Evolutionary conservation across 345 rosid species (phyloP), one percentile per base, ranked within the genome.

Genomic region (Corchorus olitorius): DNA sequence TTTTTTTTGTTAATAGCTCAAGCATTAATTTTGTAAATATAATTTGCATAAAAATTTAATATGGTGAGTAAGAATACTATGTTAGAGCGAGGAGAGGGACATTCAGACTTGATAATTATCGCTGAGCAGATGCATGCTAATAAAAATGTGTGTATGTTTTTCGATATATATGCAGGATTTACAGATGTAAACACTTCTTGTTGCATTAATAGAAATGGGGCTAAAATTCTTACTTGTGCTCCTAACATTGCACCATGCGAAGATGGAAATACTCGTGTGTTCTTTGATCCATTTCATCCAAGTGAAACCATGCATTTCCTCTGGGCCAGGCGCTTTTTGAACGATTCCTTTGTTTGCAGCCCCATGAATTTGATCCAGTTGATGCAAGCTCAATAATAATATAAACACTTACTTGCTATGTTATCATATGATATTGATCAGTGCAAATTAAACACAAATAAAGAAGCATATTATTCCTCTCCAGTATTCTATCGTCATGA

Each of bases 261-360:
- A 43, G 55, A 67, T 46, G 20, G 55, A 6, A 20, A 19, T 10
- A 12, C 37, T n/a, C 55, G 1, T 13, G 34, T 46, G 11, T 46
- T 43, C 52, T 67, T n/a, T 22, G 55, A 46, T 15, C 35, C 55
- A 4, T 46, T 67, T 55, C 72, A 67, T 34, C 53, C n/a, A 9
- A 20, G 34, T n/a, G 72, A 67, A 45, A n/a, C 4, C 37, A 46
- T 67, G 72, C 72, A 41, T 41, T 65, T 65, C 16, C 27, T 65
- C 1, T 41, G 48, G 33, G 52, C 52, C 8, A 65, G 50, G 33
- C 16, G 34, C 17, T n/a, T 65, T 4, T 65, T 65, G 52, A 65
- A 65, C 15, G 50, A 65, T 20, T 39, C 22, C 34, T 65, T 33
- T 5, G 34, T 65, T 41, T 65, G 50, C 6, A 16, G 33, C 2